Evolutionary conservation across 169 alveolate genomes (phyloP).

Genomic region (Plasmodium knowlesi): DNA sequence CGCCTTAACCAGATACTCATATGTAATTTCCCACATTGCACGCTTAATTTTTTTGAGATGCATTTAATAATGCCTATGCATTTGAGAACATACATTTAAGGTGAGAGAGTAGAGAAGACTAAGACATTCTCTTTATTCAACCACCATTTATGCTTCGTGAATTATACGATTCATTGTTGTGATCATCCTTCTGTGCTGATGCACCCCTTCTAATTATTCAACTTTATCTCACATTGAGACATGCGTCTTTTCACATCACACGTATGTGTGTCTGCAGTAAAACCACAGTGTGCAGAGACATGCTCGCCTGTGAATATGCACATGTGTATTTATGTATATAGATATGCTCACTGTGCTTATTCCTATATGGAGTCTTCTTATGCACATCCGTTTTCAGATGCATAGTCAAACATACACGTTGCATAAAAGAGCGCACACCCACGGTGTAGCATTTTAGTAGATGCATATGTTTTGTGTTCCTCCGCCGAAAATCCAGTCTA

Average conservation of each 20-base stretch:
- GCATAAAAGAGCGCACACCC: not conserved
- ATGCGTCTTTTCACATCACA: not conserved
- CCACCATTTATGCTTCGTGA: not conserved
- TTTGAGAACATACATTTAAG: not conserved
- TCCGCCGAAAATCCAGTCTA: not conserved
- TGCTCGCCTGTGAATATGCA: not conserved
- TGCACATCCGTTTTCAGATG: not conserved
- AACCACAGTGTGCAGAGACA: not conserved
- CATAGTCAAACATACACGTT: not conserved
- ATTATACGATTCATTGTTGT: not conserved
- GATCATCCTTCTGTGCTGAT: not conserved
- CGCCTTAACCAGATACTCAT: not conserved
- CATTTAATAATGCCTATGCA: not conserved
- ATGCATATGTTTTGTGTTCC: not conserved
- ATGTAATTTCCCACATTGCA: not conserved
- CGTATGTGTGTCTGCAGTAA: not conserved
- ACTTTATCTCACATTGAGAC: not conserved
- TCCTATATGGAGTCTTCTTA: not conserved
- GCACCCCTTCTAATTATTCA: not conserved
- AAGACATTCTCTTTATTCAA: not conserved
- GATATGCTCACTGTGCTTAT: not conserved
- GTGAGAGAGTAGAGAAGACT: not conserved
- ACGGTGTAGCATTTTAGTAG: not conserved
- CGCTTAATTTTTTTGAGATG: not conserved
- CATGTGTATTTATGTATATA: not conserved